phyloP scores from a whole-genome alignment of 2,329 filamentous ascomycete genomes.

The Fusarium mexicanum region DNA sequence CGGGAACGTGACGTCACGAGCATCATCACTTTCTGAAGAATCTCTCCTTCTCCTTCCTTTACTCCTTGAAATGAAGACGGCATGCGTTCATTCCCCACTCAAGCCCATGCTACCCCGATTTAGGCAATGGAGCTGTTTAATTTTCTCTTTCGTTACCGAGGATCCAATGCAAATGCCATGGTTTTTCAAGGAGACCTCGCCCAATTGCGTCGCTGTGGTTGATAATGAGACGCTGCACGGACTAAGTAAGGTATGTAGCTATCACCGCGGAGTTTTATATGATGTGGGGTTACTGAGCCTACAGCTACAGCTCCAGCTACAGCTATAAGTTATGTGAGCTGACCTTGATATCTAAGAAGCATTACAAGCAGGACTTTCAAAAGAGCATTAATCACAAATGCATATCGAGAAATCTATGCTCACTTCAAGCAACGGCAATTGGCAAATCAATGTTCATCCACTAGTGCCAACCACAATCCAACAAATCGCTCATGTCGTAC shows the following conservation, averaged over 20 bases:
- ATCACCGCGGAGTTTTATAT: not conserved
- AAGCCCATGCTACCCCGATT: conserved; percentile 11
- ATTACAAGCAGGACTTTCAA: not conserved
- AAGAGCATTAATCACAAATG: not conserved
- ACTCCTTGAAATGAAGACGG: conserved; percentile 16
- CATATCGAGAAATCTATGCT: not conserved
- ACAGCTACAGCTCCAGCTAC: not conserved
- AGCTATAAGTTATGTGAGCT: not conserved
- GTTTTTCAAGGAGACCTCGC: not conserved
- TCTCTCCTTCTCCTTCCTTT: not conserved
- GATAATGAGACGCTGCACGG: not conserved
- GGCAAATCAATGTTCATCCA: not conserved
- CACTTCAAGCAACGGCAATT: not conserved
- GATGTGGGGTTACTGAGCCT: not conserved
- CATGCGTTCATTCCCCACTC: conserved; percentile 24
- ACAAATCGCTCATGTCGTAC: not conserved
- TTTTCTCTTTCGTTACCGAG: conserved; percentile 11
- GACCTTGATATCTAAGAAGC: not conserved
- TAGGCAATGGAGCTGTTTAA: not conserved
- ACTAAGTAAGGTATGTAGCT: not conserved
- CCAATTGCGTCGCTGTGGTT: conserved; percentile 18
- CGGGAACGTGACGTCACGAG: conserved; percentile 36
- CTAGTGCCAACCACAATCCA: not conserved
- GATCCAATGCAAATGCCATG: conserved; percentile 9
- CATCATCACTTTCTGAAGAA: conserved; percentile 24